phyloP scores from a whole-genome alignment of 192 early-diverging fungal species.

The Coemansia sp. region DNA sequence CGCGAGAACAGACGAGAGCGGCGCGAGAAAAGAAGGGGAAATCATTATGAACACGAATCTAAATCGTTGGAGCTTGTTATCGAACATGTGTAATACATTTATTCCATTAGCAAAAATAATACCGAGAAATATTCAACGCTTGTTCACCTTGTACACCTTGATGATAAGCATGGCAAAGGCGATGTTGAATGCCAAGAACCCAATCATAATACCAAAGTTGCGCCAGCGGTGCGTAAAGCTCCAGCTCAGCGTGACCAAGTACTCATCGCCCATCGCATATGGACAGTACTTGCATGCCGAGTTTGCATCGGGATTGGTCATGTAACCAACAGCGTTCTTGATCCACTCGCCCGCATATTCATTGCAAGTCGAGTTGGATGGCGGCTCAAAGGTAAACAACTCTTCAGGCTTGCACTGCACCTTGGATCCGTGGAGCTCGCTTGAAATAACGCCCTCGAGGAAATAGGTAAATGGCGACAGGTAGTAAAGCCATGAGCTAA shows the following conservation, averaged over 20 bases:
- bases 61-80: too few species aligned
- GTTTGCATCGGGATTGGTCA: slow-evolving; percentile 41
- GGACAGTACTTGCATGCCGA: slow-evolving; percentile 56
- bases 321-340: slow-evolving; percentile 35
- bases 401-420: slow-evolving; percentile 52
- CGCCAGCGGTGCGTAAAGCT: slow-evolving; percentile 59
- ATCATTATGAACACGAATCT: too few species aligned
- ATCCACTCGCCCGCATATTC: slow-evolving; percentile 53
- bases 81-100: background rate
- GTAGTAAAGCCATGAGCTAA: slow-evolving; percentile 65
- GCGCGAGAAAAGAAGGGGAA: too few species aligned
- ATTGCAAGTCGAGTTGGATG: slow-evolving; percentile 50
- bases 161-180: slow-evolving; percentile 37
- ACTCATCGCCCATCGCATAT: slow-evolving; percentile 48
- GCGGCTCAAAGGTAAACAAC: slow-evolving; percentile 50
- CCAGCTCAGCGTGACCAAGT: slow-evolving; percentile 47
- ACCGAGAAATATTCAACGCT: slow-evolving; percentile 19
- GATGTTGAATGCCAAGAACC: slow-evolving; percentile 58
- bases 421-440: slow-evolving; percentile 53
- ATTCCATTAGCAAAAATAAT: background rate
- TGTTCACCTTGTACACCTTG: slow-evolving; percentile 47
- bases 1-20: too few species aligned
- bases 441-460: slow-evolving; percentile 60
- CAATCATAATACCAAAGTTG: slow-evolving; percentile 62
- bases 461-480: slow-evolving; percentile 60